A percentile compares a stretch with the other conserved stretches of the same genome.
Conservation (phyloP, 768 basidiomycete species). For the Psilocybe cyanescens region DNA sequence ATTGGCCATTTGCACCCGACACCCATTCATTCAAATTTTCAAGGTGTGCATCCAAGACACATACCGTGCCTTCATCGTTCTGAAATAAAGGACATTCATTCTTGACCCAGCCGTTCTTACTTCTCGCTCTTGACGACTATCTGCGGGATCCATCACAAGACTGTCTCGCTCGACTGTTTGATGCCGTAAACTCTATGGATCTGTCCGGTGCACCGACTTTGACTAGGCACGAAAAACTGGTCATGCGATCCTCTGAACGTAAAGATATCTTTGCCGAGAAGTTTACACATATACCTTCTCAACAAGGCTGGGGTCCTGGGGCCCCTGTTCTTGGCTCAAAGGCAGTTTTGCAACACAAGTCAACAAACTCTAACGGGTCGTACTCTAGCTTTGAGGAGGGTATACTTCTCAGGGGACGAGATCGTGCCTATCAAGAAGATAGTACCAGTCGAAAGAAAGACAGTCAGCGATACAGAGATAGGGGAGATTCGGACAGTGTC, state of each 20-base stretch:
- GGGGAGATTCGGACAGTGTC: conserved; percentile 40
- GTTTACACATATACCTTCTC: conserved; percentile 49
- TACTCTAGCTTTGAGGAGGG: conserved; percentile 75
- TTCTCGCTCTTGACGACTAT: conserved; percentile 96
- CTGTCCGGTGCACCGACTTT: conserved; percentile 77
- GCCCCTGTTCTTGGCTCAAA: conserved; percentile 28
- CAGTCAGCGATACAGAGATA: conserved; percentile 27
- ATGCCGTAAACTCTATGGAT: conserved; percentile 93
- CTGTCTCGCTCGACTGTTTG: conserved; percentile 87
- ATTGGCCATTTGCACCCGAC: conserved; percentile 89
- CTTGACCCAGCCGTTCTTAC: conserved; percentile 76
- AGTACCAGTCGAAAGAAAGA: conserved; percentile 39
- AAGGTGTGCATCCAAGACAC: conserved; percentile 56
- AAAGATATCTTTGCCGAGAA: conserved; percentile 93
- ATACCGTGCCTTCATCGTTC: background rate
- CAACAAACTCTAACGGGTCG: conserved; percentile 62
- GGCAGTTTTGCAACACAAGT: conserved; percentile 41
- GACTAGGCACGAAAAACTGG: conserved; percentile 80
- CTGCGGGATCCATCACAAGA: conserved; percentile 88
- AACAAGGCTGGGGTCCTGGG: conserved; percentile 30
- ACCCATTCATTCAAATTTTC: conserved; percentile 96
- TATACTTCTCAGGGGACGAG: conserved; percentile 48
- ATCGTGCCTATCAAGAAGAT: conserved; percentile 35
- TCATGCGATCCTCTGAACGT: conserved; percentile 89
- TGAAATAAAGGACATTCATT: background rate